Base-by-base conservation (phyloP, 2,329 filamentous ascomycete genomes). In the Colletotrichum sp. region DNA sequence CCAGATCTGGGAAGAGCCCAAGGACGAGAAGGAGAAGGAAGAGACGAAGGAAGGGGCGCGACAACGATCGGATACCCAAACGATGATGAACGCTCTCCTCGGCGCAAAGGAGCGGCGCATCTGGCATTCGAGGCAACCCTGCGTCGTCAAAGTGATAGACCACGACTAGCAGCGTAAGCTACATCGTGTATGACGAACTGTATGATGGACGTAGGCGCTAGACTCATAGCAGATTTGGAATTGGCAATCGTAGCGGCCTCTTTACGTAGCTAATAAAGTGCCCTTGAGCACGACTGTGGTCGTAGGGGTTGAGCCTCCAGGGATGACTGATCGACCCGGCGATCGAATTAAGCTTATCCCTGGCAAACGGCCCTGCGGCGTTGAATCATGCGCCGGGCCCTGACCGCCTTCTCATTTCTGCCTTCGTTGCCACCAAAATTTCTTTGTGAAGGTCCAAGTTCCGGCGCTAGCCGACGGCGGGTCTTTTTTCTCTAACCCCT, bases 71-170 rank as follows among this genome's bases (percentile, higher is more conserved):
- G 89, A 91, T 80, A 92, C 90, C 8, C 87, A 91, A 80, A 88
- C 85, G 67, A 88, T 92, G 83, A 85, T 91, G 85, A 91, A 93
- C 80, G 87, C 90, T 3, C 86, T 91, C 77, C 83, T 93, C 28
- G 92, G 91, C 3, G 87, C 88, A 10, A 89, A 88, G 81, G 90
- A 93, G 83, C 88, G 92, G 80, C 86, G 91, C 77, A 90, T 93
- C 39, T 94, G 92, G 92, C 91, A 93, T 83, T 89, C 90, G 32
- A 87, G 92, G 79, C 87, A 89, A 80, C 88, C 90, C 63, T 92
- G 88, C 78, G 80, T 89, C 66, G 81, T 94, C 79, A 84, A 86
- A 75, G 92, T 92, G 26, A 83, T 83, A 73, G 91, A 93, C 82
- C 78, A 81, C 55, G 79, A 79, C 64, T 75, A 76, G 77, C 73